These are phyloP conservation scores for Nigrograna mackinnonii DNA, from an alignment of 2,329 filamentous ascomycete species.

Conservation along the genomic window DNA sequence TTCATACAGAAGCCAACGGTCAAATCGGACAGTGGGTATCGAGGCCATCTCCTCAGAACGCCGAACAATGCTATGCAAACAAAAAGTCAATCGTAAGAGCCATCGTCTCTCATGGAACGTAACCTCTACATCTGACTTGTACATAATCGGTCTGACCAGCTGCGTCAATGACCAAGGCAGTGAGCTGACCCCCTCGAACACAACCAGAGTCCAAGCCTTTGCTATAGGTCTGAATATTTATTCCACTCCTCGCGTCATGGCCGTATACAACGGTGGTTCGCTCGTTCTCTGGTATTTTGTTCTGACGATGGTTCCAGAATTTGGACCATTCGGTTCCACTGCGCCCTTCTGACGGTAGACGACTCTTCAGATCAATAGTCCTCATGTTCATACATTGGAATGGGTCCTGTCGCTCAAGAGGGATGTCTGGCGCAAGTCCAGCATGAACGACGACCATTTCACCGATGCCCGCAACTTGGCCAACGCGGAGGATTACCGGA, in stretches of 20 bases:
- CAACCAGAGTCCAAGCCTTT: constrained; percentile 88
- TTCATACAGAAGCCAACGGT: no score
- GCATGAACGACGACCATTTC: constrained; percentile 80
- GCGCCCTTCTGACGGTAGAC: constrained; percentile 57
- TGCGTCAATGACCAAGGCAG: constrained; percentile 74
- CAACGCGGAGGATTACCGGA: constrained; percentile 77
- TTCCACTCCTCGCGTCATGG: constrained; percentile 76
- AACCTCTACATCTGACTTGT: constrained; percentile 47
- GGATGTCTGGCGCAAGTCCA: constrained; percentile 77
- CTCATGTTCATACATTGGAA: constrained; percentile 92
- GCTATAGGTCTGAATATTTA: constrained; percentile 70
- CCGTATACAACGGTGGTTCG: constrained; percentile 80
- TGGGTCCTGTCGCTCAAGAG: constrained; percentile 72
- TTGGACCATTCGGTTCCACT: constrained; percentile 70
- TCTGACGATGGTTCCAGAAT: constrained; percentile 53
- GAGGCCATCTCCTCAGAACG: no score
- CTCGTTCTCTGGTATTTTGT: constrained; percentile 32
- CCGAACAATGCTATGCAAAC: no score
- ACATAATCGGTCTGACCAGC: constrained; percentile 37
- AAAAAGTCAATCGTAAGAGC: no score
- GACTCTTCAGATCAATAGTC: constrained; percentile 67
- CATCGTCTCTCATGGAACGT: no score
- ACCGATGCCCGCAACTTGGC: constrained; percentile 62
- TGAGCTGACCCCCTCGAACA: constrained; percentile 73
- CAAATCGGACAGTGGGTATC: no score